Evolutionary conservation across 148 eudicot species (phyloP).

Genomic region (Rhododendron simsii): DNA sequence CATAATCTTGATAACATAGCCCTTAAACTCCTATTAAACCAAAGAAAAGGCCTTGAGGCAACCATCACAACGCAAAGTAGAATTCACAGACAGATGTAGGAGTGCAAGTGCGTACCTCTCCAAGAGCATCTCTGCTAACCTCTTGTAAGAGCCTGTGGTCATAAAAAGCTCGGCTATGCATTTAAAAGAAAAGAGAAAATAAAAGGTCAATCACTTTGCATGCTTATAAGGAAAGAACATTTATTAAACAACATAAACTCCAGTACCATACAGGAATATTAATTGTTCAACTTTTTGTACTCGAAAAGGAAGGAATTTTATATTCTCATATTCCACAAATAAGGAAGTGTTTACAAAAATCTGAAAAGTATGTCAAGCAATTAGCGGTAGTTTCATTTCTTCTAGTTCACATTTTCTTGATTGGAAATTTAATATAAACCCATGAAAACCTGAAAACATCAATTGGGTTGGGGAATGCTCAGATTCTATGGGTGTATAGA

Average conservation of each 20-base stretch:
- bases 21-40: not conserved
- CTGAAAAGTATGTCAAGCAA: no score
- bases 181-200: not conserved
- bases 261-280: no score
- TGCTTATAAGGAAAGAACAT: no score
- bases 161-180: not conserved
- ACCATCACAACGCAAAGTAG: not conserved
- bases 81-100: not conserved
- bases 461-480: slow-evolving; percentile 16
- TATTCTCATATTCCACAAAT: no score
- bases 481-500: slow-evolving; percentile 44
- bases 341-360: no score
- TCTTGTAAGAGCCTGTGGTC: slow-evolving; percentile 1
- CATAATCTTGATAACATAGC: slow-evolving; percentile 1
- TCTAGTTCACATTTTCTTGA: no score
- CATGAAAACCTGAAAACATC: no score
- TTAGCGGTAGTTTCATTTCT: no score
- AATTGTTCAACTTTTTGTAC: no score
- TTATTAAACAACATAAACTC: no score
- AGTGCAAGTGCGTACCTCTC: not conserved
- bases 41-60: not conserved
- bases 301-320: no score
- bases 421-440: no score
- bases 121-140: slow-evolving; percentile 4
- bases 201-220: not conserved